phyloP scores from a whole-genome alignment of 2,329 filamentous ascomycete species.

The Furcasterigmium furcatum region DNA sequence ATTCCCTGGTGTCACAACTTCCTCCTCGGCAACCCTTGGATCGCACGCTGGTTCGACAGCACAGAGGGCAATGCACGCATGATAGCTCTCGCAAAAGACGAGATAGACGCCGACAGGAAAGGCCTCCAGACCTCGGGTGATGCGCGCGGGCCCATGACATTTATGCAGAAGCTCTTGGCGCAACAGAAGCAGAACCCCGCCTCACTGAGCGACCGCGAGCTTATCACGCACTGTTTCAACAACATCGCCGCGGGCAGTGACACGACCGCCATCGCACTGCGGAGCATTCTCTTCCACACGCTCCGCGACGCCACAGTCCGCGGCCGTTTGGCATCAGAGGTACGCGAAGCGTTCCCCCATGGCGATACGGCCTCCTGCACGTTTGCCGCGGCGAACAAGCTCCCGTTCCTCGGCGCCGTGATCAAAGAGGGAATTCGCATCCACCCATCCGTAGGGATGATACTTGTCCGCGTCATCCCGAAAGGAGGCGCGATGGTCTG shows the following conservation, averaged over 20 bases:
- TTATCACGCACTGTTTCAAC: conserved; percentile 5
- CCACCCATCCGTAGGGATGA: conserved; percentile 7
- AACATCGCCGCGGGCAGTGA: conserved; percentile 7
- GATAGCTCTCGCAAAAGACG: neutral
- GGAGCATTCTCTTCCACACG: conserved; percentile 4
- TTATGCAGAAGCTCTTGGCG: conserved; percentile 2
- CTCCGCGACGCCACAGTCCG: conserved; percentile 4
- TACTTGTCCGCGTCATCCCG: conserved; percentile 5
- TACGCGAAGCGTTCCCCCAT: conserved; percentile 1
- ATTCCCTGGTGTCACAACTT: neutral
- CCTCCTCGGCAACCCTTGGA: neutral
- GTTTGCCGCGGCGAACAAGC: conserved; percentile 5
- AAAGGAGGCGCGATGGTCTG: conserved; percentile 11
- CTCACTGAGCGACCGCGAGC: conserved; percentile 6
- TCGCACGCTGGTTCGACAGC: neutral
- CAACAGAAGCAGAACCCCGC: conserved; percentile 5
- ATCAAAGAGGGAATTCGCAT: conserved; percentile 8
- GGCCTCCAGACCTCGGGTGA: too few species aligned
- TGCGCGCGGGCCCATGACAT: neutral
- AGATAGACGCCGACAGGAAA: conserved; percentile 1
- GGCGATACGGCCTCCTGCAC: neutral
- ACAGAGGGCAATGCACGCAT: neutral
- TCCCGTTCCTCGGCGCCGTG: conserved; percentile 5
- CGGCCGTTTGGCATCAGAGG: neutral
- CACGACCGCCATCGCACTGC: conserved; percentile 6